These are phyloP conservation scores for Talaromyces funiculosus DNA, from an alignment of 2,329 filamentous ascomycete genomes.

Conservation along the genomic window DNA sequence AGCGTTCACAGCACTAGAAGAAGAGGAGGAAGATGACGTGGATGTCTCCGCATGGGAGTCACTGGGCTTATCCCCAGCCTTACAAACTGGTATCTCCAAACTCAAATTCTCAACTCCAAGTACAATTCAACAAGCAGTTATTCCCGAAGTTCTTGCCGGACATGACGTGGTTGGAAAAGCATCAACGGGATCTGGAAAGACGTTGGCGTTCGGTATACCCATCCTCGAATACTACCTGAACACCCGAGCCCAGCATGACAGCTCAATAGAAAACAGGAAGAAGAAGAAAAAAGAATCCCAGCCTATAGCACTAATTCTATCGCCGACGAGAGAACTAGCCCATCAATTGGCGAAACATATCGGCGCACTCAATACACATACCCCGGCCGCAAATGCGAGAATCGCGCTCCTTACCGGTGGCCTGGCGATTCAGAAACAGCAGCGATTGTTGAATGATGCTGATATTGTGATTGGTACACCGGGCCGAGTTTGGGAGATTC, in stretches of 20 bases:
- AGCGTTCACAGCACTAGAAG: slow-evolving; percentile 32
- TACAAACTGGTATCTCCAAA: slow-evolving; percentile 68
- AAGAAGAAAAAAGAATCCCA: slow-evolving; percentile 36
- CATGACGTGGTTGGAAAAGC: slow-evolving; percentile 95
- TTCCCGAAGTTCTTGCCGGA: slow-evolving; percentile 75
- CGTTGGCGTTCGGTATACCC: slow-evolving; percentile 87
- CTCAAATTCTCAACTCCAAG: slow-evolving; percentile 78
- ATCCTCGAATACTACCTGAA: slow-evolving; percentile 80
- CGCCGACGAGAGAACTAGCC: slow-evolving; percentile 87
- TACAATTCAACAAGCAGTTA: slow-evolving; percentile 69
- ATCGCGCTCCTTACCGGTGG: slow-evolving; percentile 90
- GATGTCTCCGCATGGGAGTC: slow-evolving; percentile 70
- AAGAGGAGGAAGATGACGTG: slow-evolving; percentile 48
- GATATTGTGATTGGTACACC: slow-evolving; percentile 94
- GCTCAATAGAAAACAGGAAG: slow-evolving; percentile 30
- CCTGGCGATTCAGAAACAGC: slow-evolving; percentile 89
- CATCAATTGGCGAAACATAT: slow-evolving; percentile 86
- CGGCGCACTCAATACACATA: slow-evolving; percentile 62
- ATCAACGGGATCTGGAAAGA: slow-evolving; percentile 94
- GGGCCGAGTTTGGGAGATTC: slow-evolving; percentile 88
- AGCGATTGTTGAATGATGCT: slow-evolving; percentile 72
- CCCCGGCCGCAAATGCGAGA: slow-evolving; percentile 54
- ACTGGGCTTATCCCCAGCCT: slow-evolving; percentile 65
- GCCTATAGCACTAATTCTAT: slow-evolving; percentile 74
- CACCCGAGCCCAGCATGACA: slow-evolving; percentile 26